Evolutionary conservation across 2,329 filamentous ascomycete species (phyloP).

Genomic region (Colletotrichum sp.): DNA sequence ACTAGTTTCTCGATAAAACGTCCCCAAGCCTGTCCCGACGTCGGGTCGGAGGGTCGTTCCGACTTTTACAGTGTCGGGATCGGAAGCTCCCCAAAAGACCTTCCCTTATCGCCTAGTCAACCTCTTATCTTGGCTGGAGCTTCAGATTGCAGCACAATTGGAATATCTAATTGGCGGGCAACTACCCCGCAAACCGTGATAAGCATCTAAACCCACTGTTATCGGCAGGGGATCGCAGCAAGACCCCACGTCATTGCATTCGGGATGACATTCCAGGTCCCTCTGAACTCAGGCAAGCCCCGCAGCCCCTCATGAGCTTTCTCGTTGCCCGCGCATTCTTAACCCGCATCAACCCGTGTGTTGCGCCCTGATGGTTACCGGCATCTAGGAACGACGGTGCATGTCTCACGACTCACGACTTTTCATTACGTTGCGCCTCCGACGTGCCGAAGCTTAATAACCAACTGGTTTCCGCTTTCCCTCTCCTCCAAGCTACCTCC

Average conservation of each 20-base stretch:
- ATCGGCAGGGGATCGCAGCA: not conserved
- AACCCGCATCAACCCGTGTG: slow-evolving; percentile 13
- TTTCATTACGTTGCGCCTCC: not conserved
- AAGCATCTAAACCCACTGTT: not conserved
- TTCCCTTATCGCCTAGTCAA: not conserved
- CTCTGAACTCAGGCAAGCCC: not conserved
- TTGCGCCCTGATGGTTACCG: not conserved
- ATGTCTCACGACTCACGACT: slow-evolving; percentile 6
- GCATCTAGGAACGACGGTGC: not conserved
- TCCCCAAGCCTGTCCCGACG: not conserved
- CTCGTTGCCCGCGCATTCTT: slow-evolving; percentile 4
- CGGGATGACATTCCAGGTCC: not conserved
- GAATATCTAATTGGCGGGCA: not conserved
- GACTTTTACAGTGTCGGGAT: slow-evolving; percentile 6
- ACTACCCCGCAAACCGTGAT: slow-evolving; percentile 14
- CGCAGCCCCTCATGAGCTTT: slow-evolving; percentile 17
- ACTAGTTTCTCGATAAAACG: not conserved
- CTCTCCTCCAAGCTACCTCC: not conserved
- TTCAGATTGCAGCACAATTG: not conserved
- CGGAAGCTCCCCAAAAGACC: not conserved
- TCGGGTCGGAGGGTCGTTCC: not conserved
- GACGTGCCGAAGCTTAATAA: slow-evolving; percentile 4
- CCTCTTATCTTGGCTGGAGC: not conserved
- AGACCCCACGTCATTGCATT: slow-evolving; percentile 11
- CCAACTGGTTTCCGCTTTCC: not conserved